Evolutionary conservation across 2,329 filamentous ascomycete genomes (phyloP).

Genomic region (Penicillium sp.): DNA sequence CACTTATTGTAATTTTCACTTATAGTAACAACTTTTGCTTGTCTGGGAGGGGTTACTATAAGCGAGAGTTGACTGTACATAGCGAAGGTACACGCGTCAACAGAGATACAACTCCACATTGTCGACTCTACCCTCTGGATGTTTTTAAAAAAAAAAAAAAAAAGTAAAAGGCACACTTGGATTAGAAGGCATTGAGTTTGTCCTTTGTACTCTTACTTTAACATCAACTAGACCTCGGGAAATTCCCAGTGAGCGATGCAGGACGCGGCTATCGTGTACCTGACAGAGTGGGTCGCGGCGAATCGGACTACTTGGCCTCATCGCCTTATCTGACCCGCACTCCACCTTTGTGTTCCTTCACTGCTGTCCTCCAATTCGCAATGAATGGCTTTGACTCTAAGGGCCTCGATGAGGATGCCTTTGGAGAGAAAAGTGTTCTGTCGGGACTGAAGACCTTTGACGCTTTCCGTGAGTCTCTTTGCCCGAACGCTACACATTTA

Average conservation of each 20-base stretch:
- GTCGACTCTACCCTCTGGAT: too few species aligned
- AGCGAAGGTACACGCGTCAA: too few species aligned
- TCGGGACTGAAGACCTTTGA: conserved; percentile 79
- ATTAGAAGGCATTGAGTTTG: too few species aligned
- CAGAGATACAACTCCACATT: too few species aligned
- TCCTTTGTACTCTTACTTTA: too few species aligned
- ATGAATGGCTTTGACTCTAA: conserved; percentile 81
- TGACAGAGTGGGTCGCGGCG: conserved; percentile 12
- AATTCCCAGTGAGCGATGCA: background rate
- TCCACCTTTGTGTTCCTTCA: conserved; percentile 18
- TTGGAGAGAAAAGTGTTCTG: conserved; percentile 68
- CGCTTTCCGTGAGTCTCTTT: conserved; percentile 76
- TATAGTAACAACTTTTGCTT: too few species aligned
- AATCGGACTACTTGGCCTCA: conserved; percentile 31
- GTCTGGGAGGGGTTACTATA: too few species aligned
- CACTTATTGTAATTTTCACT: too few species aligned
- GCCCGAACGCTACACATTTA: background rate
- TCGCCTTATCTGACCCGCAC: conserved; percentile 25
- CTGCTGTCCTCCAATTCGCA: conserved; percentile 27
- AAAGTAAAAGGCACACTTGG: too few species aligned
- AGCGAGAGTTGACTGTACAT: too few species aligned
- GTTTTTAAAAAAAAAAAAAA: too few species aligned
- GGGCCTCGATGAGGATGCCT: conserved; percentile 73
- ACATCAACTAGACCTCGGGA: too few species aligned
- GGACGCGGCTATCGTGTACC: background rate